phyloP scores from a whole-genome alignment of 495 filamentous ascomycete species.

The Annulohypoxylon bovei region DNA sequence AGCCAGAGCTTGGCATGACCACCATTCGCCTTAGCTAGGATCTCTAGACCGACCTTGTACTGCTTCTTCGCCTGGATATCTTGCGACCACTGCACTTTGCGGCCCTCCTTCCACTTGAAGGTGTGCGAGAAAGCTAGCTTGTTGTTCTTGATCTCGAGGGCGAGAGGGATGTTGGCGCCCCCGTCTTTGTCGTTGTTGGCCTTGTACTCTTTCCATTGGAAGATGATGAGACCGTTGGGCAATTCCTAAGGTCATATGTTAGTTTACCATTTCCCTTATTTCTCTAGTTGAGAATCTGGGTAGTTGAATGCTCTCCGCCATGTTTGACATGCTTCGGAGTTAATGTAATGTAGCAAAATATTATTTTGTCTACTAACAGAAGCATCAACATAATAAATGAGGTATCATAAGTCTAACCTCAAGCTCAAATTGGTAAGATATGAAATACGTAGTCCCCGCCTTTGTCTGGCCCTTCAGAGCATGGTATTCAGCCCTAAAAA shows the following conservation, averaged over 20 bases:
- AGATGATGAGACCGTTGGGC: conserved; percentile 24
- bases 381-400: too few species aligned
- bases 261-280: too few species aligned
- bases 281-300: too few species aligned
- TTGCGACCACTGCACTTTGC: conserved; percentile 30
- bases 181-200: conserved; percentile 28
- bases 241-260: conserved; percentile 19
- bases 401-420: conserved; percentile 4
- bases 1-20: conserved; percentile 36
- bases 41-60: conserved; percentile 35
- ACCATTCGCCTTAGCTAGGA: conserved; percentile 21
- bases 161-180: conserved; percentile 31
- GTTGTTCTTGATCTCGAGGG: conserved; percentile 16
- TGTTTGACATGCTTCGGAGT: too few species aligned
- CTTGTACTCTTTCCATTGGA: conserved; percentile 38
- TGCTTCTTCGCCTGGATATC: conserved; percentile 14
- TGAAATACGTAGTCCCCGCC: conserved; percentile 35
- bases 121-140: conserved; percentile 24
- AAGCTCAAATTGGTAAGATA: conserved; percentile 32
- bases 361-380: too few species aligned
- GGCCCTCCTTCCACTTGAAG: conserved; percentile 22
- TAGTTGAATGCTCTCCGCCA: too few species aligned
- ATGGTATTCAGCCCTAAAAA: conserved; percentile 34
- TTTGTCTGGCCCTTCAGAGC: conserved; percentile 24
- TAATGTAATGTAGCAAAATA: too few species aligned